A percentile compares a stretch with the other conserved stretches of the same genome.
Conservation (phyloP, 495 filamentous ascomycete species). For the Penicillium subrubescens region DNA sequence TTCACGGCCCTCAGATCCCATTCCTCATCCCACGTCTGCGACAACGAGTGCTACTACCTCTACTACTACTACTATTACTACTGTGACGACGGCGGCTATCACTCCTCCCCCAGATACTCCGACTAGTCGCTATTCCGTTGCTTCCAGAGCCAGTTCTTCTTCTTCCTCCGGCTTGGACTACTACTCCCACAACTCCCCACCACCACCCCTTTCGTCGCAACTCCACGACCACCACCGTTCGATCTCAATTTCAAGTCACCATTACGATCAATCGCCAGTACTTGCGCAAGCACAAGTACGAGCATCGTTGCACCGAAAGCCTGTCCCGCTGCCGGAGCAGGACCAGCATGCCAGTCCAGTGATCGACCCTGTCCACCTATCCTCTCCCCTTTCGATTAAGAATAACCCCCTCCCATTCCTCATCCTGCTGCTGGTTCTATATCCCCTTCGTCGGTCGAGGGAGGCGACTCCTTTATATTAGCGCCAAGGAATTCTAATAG, state of each 20-base stretch:
- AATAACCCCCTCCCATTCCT: slow-evolving; percentile 32
- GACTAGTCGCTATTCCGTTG: slow-evolving; percentile 1
- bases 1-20: slow-evolving; percentile 6
- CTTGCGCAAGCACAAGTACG: neutral
- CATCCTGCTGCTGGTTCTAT: slow-evolving; percentile 22
- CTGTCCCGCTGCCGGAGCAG: slow-evolving; percentile 30
- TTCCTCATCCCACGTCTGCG: slow-evolving; percentile 1
- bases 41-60: slow-evolving; percentile 1
- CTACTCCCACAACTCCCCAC: slow-evolving; percentile 23
- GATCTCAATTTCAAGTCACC: neutral
- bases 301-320: slow-evolving; percentile 37
- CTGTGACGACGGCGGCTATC: slow-evolving; percentile 4
- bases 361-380: slow-evolving; percentile 29
- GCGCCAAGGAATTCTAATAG: slow-evolving; percentile 43
- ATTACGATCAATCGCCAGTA: slow-evolving; percentile 2
- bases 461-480: slow-evolving; percentile 33
- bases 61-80: neutral
- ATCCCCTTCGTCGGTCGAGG: slow-evolving; percentile 34
- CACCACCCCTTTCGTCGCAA: slow-evolving; percentile 23
- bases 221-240: neutral
- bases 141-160: slow-evolving; percentile 4
- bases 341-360: slow-evolving; percentile 38
- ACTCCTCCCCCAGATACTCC: slow-evolving; percentile 10
- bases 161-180: slow-evolving; percentile 14
- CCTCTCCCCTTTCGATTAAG: slow-evolving; percentile 34